Base-by-base conservation (phyloP, 306 rosid genomes). In the Cucurbita ficifolia region DNA sequence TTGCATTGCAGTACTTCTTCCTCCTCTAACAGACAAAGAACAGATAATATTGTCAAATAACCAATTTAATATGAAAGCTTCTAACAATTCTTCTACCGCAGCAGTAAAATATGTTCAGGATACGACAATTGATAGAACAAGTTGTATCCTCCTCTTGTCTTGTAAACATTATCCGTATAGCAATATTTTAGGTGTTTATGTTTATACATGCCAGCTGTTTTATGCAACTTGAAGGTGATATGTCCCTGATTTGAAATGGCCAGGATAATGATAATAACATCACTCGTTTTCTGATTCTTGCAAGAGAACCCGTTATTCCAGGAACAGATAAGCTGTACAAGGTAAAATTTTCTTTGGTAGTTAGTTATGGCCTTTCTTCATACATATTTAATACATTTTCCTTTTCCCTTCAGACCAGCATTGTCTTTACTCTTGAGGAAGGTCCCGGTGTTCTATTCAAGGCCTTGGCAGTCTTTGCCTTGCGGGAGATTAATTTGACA, bases 401-500 rank as follows among this genome's bases (percentile, higher is more conserved):
- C 70, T 40, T 76, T 63, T 46, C 72, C 76, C 76, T 84, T 39
- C 76, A 92, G 98, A 92, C 98, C 24, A 90, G 96, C 79, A 72
- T 92, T 65, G 98, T 87, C 74, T 90, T 92, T 83, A 80, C 91
- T 62, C 83, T 92, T 45, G 91, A 90, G 83, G 96, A 88, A 86
- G 96, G 96, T 43, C 93, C 92, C 0, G 98, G 96, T 45, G 85
- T 86, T 42, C 91, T 92, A 55, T 90, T 92, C 77, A 92, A 92
- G 83, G 98, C 96, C 74, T 76, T 92, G 73, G 89, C 98, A 40
- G 90, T 90, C 65, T 92, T 92, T 83, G 83, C 96, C 72, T 64
- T 90, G 64, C 86, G 98, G 73, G 82, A 83, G 57, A 88, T 92
- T 81, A 88, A 80, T 83, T 82, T 92, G 81, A 74, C 86, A 43